Conservation (phyloP, 2,329 filamentous ascomycete species). For the Paraphaeosphaeria sporulosa region DNA sequence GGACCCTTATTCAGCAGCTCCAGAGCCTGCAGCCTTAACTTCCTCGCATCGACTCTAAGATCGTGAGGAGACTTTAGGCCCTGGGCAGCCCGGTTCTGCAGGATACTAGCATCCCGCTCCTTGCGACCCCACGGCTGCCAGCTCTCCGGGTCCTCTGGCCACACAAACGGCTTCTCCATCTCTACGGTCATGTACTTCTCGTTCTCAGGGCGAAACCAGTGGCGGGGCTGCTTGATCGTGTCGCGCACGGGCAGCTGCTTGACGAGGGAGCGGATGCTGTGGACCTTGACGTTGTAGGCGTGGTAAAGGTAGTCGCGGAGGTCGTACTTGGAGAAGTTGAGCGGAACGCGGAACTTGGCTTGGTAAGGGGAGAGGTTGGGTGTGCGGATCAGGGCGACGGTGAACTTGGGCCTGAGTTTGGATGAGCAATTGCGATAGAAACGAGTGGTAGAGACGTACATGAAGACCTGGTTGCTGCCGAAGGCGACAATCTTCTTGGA, state of each 20-base stretch:
- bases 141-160: slow-evolving; percentile 75
- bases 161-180: slow-evolving; percentile 85
- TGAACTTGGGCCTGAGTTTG: slow-evolving; percentile 75
- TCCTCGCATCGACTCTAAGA: slow-evolving; percentile 26
- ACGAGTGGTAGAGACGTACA: slow-evolving; percentile 46
- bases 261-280: slow-evolving; percentile 78
- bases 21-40: slow-evolving; percentile 36
- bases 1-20: slow-evolving; percentile 28
- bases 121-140: slow-evolving; percentile 54
- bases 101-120: slow-evolving; percentile 50
- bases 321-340: slow-evolving; percentile 95
- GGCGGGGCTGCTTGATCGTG: slow-evolving; percentile 57
- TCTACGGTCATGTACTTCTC: slow-evolving; percentile 96
- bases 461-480: slow-evolving; percentile 56
- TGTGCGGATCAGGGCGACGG: slow-evolving; percentile 78
- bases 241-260: slow-evolving; percentile 71
- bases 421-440: slow-evolving; percentile 19
- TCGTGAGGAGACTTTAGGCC: slow-evolving; percentile 22
- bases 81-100: slow-evolving; percentile 19
- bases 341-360: slow-evolving; percentile 88
- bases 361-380: slow-evolving; percentile 77
- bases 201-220: slow-evolving; percentile 73
- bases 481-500: slow-evolving; percentile 45
- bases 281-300: slow-evolving; percentile 77
- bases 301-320: slow-evolving; percentile 93